Base-by-base conservation (phyloP, 345 rosid species). In the Hibiscus mutabilis region DNA sequence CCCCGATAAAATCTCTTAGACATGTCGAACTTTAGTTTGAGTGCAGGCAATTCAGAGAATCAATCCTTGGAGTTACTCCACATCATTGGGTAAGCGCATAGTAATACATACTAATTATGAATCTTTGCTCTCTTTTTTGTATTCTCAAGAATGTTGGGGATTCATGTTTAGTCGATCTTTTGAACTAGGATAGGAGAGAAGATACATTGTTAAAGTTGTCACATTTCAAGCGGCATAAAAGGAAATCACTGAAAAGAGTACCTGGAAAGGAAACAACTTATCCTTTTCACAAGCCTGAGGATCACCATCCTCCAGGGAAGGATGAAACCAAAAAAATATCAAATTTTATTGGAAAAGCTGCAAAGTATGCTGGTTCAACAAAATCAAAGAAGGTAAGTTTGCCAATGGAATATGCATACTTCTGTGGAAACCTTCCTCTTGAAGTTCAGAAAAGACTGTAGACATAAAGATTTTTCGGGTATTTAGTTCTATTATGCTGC, bases 21-120 rank as follows among this genome's bases (percentile, higher is more conserved):
- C 79, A 53, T 74, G 60, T 77, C 80, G 69, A 70, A 66, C 72
- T 81, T 78, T 76, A 95, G 98, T 83, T 86, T 78, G 96, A 90
- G 76, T 95, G 99, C 91, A 89, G 98, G 89, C 92, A 92, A 72
- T 92, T 90, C 73, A 86, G 99, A 81, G 98, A 95, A 86, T 92
- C 99, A 74, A 77, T 96, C 77, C 88, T 96, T 77, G 89, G 88
- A 73, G 92, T 87, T 72, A 83, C 92, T 97, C 99, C 98, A 0
- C 99, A 96, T 86, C 94, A 87, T 66, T 92, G 98, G 99, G 98
- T 96, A 80, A 83, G 84, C 71, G n/a, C 46, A 24, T 61, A 65
- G 60, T 55, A 57, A 42, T 19, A 29, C 14, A 31, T 76, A 52
- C 68, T 73, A 72, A 44, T 24, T 52, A 37, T n/a, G 51, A 57